Conservation (phyloP, 169 alveolate genomes). For the Plasmodium knowlesi region DNA sequence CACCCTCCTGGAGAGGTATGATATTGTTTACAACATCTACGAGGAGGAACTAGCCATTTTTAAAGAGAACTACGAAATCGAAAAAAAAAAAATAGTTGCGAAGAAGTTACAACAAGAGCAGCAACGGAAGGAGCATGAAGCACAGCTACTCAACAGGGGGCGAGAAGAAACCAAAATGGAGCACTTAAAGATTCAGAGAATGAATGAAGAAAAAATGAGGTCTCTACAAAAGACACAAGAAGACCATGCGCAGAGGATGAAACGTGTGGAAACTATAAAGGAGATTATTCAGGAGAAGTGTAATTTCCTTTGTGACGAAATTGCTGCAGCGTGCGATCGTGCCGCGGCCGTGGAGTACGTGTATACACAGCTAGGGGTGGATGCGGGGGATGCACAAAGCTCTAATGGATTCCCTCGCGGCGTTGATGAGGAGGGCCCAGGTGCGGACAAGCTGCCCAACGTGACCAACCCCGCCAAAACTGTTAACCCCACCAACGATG, state of each 20-base stretch:
- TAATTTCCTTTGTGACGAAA: slow-evolving; percentile 41
- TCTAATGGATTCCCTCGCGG: too few relatives aligned
- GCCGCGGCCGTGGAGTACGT: slow-evolving; percentile 28
- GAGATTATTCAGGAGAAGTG: slow-evolving; percentile 18
- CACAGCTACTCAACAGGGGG: slow-evolving; percentile 37
- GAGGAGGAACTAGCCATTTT: slow-evolving; percentile 61
- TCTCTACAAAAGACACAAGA: slow-evolving; percentile 14
- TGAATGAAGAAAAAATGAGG: slow-evolving; percentile 46
- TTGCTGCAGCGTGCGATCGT: slow-evolving; percentile 26
- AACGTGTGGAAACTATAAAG: slow-evolving; percentile 32
- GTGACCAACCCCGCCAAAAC: neutral
- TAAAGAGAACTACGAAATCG: slow-evolving; percentile 71
- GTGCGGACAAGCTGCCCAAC: neutral
- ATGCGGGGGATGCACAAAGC: neutral
- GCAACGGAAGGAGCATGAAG: slow-evolving; percentile 31
- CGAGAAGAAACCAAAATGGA: slow-evolving; percentile 41
- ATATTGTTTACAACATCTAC: slow-evolving; percentile 28
- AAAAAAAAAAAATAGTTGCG: slow-evolving; percentile 31
- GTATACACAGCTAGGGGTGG: slow-evolving; percentile 26
- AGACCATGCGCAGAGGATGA: slow-evolving; percentile 11
- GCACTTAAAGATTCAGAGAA: slow-evolving; percentile 18
- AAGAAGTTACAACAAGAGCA: slow-evolving; percentile 51
- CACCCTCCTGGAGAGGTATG: slow-evolving; percentile 58
- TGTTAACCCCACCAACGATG: too few relatives aligned
- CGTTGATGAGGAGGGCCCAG: too few relatives aligned